These are phyloP conservation scores for Isatis tinctoria DNA, from an alignment of 345 rosid species.

Conservation along the genomic window DNA sequence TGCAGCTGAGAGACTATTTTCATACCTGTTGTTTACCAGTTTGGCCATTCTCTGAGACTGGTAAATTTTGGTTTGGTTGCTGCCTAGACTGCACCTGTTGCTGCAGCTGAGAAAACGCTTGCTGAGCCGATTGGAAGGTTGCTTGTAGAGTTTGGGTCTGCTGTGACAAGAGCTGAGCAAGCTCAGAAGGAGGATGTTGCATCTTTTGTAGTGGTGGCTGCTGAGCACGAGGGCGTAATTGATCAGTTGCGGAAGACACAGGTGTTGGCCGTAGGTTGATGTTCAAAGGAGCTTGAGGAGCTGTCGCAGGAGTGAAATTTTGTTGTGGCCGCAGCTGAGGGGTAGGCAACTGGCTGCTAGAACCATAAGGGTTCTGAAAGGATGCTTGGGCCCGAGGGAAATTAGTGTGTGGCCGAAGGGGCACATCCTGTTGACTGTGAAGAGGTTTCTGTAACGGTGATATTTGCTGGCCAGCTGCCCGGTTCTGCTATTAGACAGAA, in stretches of 20 bases:
- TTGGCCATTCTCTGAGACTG: constrained; percentile 53
- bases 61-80: constrained; percentile 57
- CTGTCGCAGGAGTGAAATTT: constrained; percentile 39
- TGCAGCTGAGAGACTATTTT: constrained; percentile 5
- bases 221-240: constrained; percentile 47
- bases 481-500: constrained; percentile 37
- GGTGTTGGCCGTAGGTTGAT: constrained; percentile 44
- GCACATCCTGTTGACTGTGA: constrained; percentile 54
- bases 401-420: constrained; percentile 47
- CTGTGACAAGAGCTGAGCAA: constrained; percentile 89
- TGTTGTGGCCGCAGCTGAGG: constrained; percentile 58
- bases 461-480: constrained; percentile 49
- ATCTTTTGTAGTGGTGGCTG: constrained; percentile 58
- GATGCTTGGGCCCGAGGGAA: constrained; percentile 37
- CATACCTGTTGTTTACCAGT: constrained; percentile 65
- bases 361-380: constrained; percentile 46
- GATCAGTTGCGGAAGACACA: constrained; percentile 45
- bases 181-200: constrained; percentile 88
- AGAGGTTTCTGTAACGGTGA: constrained; percentile 60
- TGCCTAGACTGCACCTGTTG: constrained; percentile 92
- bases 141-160: constrained; percentile 91
- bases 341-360: constrained; percentile 46
- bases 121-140: constrained; percentile 88
- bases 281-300: constrained; percentile 46
- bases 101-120: constrained; percentile 90